These are phyloP conservation scores for Trichoderma brevicompactum DNA, from an alignment of 2,329 filamentous ascomycete species.

Conservation along the genomic window DNA sequence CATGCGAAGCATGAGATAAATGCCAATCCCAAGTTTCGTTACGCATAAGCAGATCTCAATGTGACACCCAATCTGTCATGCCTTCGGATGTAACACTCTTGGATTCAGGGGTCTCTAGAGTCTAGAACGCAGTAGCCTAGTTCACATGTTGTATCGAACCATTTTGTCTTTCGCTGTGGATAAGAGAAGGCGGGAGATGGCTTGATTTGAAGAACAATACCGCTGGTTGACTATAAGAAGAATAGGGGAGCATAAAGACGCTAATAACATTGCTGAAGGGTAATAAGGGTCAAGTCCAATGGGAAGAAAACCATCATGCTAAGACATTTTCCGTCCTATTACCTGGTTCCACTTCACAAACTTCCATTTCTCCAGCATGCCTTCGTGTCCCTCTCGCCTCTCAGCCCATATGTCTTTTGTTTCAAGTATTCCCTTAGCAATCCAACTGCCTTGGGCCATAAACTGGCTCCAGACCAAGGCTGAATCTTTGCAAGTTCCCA, in stretches of 20 bases:
- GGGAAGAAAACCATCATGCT: neutral
- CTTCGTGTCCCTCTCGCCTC: neutral
- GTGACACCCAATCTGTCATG: no score
- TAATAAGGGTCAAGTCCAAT: neutral
- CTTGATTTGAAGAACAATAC: no score
- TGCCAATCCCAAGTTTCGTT: no score
- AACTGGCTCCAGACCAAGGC: conserved; percentile 12
- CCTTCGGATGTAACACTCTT: no score
- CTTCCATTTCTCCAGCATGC: conserved; percentile 11
- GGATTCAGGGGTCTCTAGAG: no score
- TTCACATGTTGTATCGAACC: no score
- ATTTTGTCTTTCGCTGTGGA: no score
- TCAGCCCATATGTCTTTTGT: conserved; percentile 13
- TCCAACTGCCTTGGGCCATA: conserved; percentile 23
- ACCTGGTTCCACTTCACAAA: conserved; percentile 16
- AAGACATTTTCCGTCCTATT: conserved; percentile 19
- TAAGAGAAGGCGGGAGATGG: no score
- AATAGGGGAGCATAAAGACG: neutral
- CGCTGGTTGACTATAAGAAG: neutral
- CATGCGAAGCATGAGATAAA: no score
- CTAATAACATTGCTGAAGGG: neutral
- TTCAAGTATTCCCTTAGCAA: conserved; percentile 12
- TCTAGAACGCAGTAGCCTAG: no score
- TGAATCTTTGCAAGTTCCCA: neutral
- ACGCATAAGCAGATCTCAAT: no score